Evolutionary conservation across 2,329 filamentous ascomycete species (phyloP).

Genomic region (Penicillium nordicum): DNA sequence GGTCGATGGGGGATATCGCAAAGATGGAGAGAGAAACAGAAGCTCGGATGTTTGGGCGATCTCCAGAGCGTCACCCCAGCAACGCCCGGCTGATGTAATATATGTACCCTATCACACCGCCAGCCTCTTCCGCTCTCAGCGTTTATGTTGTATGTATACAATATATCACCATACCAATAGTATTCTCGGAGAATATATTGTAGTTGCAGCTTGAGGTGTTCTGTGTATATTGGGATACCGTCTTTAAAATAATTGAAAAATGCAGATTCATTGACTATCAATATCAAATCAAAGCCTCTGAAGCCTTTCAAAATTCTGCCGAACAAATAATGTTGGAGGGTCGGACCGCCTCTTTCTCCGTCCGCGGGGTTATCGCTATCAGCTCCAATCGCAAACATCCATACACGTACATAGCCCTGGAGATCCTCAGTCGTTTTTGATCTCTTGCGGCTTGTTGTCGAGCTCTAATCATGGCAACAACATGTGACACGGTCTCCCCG

Average conservation of each 20-base stretch:
- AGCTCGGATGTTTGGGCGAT: constrained; percentile 19
- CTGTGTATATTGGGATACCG: not conserved
- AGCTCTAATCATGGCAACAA: constrained; percentile 28
- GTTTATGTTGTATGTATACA: no score
- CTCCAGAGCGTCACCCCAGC: constrained; percentile 17
- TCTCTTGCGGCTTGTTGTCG: constrained; percentile 15
- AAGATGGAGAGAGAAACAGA: constrained; percentile 12
- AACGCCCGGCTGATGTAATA: constrained; percentile 11
- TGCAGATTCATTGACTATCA: not conserved
- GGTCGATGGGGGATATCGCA: constrained; percentile 6
- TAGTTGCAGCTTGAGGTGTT: not conserved
- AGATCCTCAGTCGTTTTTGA: not conserved
- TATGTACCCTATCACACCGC: not conserved
- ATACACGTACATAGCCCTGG: constrained; percentile 3
- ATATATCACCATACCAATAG: not conserved
- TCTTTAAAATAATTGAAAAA: not conserved
- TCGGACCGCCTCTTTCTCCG: constrained; percentile 35
- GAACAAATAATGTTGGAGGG: not conserved
- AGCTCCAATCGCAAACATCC: constrained; percentile 3
- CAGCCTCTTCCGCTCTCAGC: not conserved
- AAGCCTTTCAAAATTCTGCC: not conserved
- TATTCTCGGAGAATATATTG: not conserved
- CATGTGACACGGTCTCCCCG: constrained; percentile 55
- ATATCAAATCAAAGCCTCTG: no score
- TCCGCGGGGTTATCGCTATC: constrained; percentile 30